Base-by-base conservation (phyloP, 2,329 filamentous ascomycete genomes). In the Trichoderma breve region DNA sequence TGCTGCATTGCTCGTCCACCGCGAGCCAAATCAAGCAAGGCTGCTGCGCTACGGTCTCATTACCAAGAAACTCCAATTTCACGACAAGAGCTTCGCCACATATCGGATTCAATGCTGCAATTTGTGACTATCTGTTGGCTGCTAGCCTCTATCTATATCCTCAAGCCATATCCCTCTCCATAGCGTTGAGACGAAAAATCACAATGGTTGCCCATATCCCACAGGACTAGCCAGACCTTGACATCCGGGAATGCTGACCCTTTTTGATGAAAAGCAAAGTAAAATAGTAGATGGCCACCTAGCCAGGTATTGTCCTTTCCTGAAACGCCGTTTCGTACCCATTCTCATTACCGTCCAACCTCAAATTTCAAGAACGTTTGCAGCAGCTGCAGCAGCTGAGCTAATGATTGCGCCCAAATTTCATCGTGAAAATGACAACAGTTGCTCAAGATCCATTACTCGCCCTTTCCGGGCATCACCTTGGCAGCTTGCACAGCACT, bases 401-500 rank as follows among this genome's bases (percentile, higher is more conserved):
- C 15, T n/a, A 9, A 43, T n/a, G 4, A 43, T 43, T 43, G 39
- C 39, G 15, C 39, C 39, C 39, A 21, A 51, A 51, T 12, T 12
- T 21, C 43, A 21, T 51, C 43, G 43, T 51, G n/a, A 51, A 51
- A 51, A 21, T 51, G 43, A 51, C 15, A 43, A n/a, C n/a, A 58
- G 51, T 18, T 30, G 32, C 21, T 36, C 14, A 32, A 34, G 8
- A 18, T 12, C 11, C 28, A 18, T 70, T 84, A 84, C 77, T 89
- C 87, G 63, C 85, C 84, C 80, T 88, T 89, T 28, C 88, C 87
- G 5, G 89, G 86, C 82, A 88, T 91, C 60, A 91, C 94, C 85
- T 98, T 98, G 61, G 94, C 94, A 2, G 95, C 95, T 83, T 97
- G 94, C 18, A 99, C 92, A 28, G 96, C 95, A 78, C 94, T 95